These are phyloP conservation scores for Salix purpurea DNA, from an alignment of 345 rosid genomes.

Conservation along the genomic window DNA sequence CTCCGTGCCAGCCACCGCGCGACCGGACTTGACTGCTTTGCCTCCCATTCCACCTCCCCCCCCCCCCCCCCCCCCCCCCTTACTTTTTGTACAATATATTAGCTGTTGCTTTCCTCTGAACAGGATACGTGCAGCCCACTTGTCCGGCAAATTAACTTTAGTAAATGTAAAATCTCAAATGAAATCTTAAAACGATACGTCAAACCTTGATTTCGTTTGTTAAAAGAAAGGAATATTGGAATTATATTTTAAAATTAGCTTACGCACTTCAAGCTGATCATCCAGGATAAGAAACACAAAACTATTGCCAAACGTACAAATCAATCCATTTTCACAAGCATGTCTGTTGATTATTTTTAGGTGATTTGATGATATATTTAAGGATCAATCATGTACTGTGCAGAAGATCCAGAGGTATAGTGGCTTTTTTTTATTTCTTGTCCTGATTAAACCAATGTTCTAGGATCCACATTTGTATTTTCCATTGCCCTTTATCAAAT, in stretches of 20 bases:
- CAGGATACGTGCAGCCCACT: neutral
- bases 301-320: neutral
- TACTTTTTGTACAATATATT: neutral
- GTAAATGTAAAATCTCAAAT: neutral
- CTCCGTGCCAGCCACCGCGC: neutral
- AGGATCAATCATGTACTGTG: neutral
- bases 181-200: neutral
- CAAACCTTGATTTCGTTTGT: neutral
- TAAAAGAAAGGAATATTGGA: too few species aligned
- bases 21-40: neutral
- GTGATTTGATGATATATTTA: neutral
- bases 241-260: too few species aligned
- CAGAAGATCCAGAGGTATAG: neutral
- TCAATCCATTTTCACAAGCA: neutral
- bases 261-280: too few species aligned
- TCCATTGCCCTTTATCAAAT: neutral
- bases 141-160: neutral
- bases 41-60: neutral
- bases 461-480: neutral
- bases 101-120: neutral
- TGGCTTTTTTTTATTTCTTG: neutral
- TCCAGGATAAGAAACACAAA: neutral
- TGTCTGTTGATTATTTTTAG: neutral
- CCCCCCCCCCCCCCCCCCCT: neutral
- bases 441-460: neutral